A percentile compares a stretch with the other conserved stretches of the same genome.
These are phyloP conservation scores for Gymnopus androsaceus DNA, from an alignment of 1,284 basidiomycete genomes.

Conservation along the genomic window DNA sequence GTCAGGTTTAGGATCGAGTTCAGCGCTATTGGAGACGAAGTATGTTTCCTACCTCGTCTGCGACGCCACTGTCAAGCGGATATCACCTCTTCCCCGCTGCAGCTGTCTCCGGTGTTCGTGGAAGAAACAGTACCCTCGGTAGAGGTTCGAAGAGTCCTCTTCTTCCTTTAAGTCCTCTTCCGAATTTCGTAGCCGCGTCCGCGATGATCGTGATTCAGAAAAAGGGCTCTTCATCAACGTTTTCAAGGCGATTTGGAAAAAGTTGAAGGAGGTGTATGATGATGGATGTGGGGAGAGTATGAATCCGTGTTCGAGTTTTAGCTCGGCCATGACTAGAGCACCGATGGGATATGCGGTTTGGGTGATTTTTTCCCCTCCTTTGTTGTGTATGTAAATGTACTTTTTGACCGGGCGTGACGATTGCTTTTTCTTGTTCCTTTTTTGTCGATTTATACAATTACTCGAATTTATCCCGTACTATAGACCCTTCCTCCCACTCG, in stretches of 20 bases:
- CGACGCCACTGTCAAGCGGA: conserved; percentile 4
- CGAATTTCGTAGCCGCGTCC: conserved; percentile 23
- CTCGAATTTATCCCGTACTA: too few species aligned
- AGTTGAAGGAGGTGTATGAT: conserved; percentile 58
- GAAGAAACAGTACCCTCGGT: conserved; percentile 11
- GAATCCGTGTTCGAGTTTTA: conserved; percentile 35
- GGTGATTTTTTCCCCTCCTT: too few species aligned
- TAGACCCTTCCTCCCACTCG: too few species aligned
- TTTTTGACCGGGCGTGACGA: too few species aligned
- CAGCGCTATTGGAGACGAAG: conserved; percentile 24
- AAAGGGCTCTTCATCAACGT: conserved; percentile 84
- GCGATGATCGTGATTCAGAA: conserved; percentile 79
- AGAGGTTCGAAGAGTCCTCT: not conserved
- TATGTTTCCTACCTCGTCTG: conserved; percentile 13
- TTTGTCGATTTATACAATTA: not conserved
- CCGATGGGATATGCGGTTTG: conserved; percentile 33
- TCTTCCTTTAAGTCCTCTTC: conserved; percentile 11
- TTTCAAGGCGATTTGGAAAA: conserved; percentile 74
- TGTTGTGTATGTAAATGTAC: too few species aligned
- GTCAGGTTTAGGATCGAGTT: conserved; percentile 49
- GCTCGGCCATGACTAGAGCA: conserved; percentile 41
- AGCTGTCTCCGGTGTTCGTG: conserved; percentile 2
- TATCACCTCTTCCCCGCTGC: conserved; percentile 2
- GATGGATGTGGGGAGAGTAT: conserved; percentile 22
- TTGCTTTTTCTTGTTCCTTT: not conserved